Base-by-base conservation (phyloP, 129 eudicot genomes). In the Flaveria robusta region DNA sequence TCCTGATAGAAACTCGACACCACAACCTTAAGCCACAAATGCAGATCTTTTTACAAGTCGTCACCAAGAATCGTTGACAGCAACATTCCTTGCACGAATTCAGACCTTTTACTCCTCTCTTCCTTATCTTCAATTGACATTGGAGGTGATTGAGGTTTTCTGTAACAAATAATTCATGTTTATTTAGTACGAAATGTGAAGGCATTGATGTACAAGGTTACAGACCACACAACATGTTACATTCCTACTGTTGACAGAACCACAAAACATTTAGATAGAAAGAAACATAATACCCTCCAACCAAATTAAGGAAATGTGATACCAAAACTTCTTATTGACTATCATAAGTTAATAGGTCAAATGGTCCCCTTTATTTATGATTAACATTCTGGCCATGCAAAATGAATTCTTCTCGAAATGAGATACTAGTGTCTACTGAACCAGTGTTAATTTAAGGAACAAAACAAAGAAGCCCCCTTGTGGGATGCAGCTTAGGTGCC, bases 71-170 rank as follows among this genome's bases (percentile, higher is more conserved):
- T 87, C 7, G 87, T 86, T 62, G 96, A 92, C 80, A 89, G 47
- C 66, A 92, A 70, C 84, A 92, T 74, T 45, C 90, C 96, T 54
- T 89, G 96, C 80, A 87, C 96, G 66, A 92, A 87, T 51, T 84
- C 87, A 5, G 90, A 85, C 66, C 93, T 92, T 82, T 73, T 89
- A 51, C 88, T 73, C 88, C 87, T 92, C 90, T 92, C 97, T 75
- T 92, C 89, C 65, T 87, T 82, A 71, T 92, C 97, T 79, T 92
- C 88, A 34, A 71, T 79, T 15, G 97, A 92, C 79, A 92, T 70
- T 16, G 93, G 96, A 49, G 91, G 76, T 70, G 86, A 81, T 47
- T 79, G 80, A 19, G 66, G 77, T n/a, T 74, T 86, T 68, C 96
- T 92, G 93, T 78, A 73, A 29, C 63, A 73, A 34, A 56, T 24